Base-by-base conservation (phyloP, 495 filamentous ascomycete species). In the Hypoxylon lenormandii region DNA sequence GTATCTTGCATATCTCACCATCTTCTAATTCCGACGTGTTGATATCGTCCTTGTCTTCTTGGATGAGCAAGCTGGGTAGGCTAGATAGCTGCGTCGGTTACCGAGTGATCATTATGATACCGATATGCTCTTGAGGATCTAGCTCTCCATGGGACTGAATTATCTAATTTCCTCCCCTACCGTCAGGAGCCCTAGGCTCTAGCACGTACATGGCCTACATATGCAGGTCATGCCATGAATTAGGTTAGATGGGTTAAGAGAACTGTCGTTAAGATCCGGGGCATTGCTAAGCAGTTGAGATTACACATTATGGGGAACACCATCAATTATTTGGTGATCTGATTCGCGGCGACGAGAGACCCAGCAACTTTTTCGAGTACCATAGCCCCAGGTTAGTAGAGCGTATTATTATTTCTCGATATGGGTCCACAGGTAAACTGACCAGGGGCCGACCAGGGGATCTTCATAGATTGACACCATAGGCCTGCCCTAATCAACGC, bases 391-490 rank as follows among this genome's bases (percentile, higher is more conserved):
- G 36, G 18, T 60, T 16, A 33, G 59, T 48, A 63, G 57, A 57
- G 62, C 48, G 30, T 33, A 33, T 7, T 59, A 36, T 37, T 52
- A 18, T 43, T 65, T 65, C 46, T 21, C 52, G 59, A 46, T n/a
- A 64, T 15, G 22, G 55, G 48, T 12, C 66, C 66, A 50, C 38
- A 43, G 43, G 30, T 33, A 8, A 33, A 65, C 38, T 19, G 43
- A 56, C 55, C 36, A 70, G 55, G 55, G 45, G 19, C 16, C 15
- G 15, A 50, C 38, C 55, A 70, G 47, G 52, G 61, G 67, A 46
- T 11, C 58, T 43, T 56, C 26, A 60, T 61, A 66, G 57, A 66
- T 62, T 60, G 28, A 53, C 62, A 59, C 57, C 60, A 43, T 23
- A 30, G 30, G 46, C 21, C 57, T 54, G 30, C 16, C 47, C 15